Evolutionary conservation across 176 grass and related monocot species (phyloP), one percentile per base, ranked within the genome.

Genomic region (Puccinellia tenuiflora): DNA sequence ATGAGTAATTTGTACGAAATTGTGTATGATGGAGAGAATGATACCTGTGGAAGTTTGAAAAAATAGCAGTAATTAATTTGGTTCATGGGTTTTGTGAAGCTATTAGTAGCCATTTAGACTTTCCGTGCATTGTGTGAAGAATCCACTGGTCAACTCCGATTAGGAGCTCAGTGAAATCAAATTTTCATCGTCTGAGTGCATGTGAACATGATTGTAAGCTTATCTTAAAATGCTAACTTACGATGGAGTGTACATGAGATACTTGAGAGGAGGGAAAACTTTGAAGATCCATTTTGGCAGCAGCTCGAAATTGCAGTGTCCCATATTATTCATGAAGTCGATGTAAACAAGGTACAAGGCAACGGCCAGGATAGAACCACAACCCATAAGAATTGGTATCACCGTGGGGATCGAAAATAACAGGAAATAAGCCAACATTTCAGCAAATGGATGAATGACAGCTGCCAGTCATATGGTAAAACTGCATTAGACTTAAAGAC

Each of bases 291-390:
- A 94, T 60, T 87, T 92, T 12, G 95, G 95, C 22, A 97, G 79
- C 52, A 97, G n/a, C 75, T 97, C 95, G 72, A 97, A 94, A 40
- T 97, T 97, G 84, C 92, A 94, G 63, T 97, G 95, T 0, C 95
- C 95, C 92, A 97, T 89, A 77, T 97, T 97, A 83, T 94, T 97
- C 95, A 97, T 97, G 83, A 94, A 94, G 60, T 97, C 92, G n/a
- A 92, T 78, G 60, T 91, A 97, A 21, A 30, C 21, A 7, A 94
- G 30, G 51, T 92, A 97, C 11, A 85, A 65, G 13, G 88, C 1
- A n/a, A 29, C 0, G 1, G 9, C 31, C 4, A 90, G 2, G 38
- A 92, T 69, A 25, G 87, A 94, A 28, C 40, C 68, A 59, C 75
- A 72, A 7, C 89, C 71, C 33, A 84, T 88, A 57, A 66, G 30